Conservation (phyloP, 2,329 filamentous ascomycete species). For the Furcasterigmium furcatum region DNA sequence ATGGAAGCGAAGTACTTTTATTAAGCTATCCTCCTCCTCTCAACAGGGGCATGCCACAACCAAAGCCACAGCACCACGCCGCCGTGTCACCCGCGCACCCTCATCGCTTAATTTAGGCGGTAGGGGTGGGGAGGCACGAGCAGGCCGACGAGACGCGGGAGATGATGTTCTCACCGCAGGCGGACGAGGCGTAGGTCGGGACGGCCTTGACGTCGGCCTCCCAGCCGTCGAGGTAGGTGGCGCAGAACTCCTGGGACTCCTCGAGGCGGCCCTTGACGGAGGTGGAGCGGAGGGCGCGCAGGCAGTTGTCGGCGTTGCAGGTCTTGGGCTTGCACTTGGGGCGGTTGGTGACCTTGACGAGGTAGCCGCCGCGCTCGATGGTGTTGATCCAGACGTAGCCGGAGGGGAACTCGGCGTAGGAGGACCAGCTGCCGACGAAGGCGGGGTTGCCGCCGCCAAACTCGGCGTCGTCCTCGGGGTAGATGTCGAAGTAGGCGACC, state of each 20-base stretch:
- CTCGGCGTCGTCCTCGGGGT: slow-evolving; percentile 40
- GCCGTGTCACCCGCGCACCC: too few relatives aligned
- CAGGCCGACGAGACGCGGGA: slow-evolving; percentile 11
- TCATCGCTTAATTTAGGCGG: not conserved
- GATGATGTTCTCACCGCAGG: slow-evolving; percentile 12
- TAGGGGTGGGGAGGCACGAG: slow-evolving; percentile 10
- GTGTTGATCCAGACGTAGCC: slow-evolving; percentile 36
- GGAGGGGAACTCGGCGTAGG: slow-evolving; percentile 36
- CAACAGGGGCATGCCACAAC: too few relatives aligned
- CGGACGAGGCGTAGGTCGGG: slow-evolving; percentile 4
- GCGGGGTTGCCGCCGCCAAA: slow-evolving; percentile 26
- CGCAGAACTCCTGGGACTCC: slow-evolving; percentile 11
- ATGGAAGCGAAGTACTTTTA: too few relatives aligned
- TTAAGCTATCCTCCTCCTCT: too few relatives aligned
- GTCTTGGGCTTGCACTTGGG: slow-evolving; percentile 11
- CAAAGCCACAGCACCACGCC: too few relatives aligned
- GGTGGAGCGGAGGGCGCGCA: slow-evolving; percentile 9
- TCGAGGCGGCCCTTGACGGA: slow-evolving; percentile 8
- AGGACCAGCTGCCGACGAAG: slow-evolving; percentile 37
- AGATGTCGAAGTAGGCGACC: slow-evolving; percentile 40
- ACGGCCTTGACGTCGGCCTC: slow-evolving; percentile 6
- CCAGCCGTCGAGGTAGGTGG: slow-evolving; percentile 7
- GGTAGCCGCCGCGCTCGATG: slow-evolving; percentile 36
- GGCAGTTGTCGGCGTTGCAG: slow-evolving; percentile 12
- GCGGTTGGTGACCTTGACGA: slow-evolving; percentile 24